A percentile compares a stretch with the other conserved stretches of the same genome.
phyloP scores from a whole-genome alignment of 306 rosid genomes.

The Spatholobus suberectus region DNA sequence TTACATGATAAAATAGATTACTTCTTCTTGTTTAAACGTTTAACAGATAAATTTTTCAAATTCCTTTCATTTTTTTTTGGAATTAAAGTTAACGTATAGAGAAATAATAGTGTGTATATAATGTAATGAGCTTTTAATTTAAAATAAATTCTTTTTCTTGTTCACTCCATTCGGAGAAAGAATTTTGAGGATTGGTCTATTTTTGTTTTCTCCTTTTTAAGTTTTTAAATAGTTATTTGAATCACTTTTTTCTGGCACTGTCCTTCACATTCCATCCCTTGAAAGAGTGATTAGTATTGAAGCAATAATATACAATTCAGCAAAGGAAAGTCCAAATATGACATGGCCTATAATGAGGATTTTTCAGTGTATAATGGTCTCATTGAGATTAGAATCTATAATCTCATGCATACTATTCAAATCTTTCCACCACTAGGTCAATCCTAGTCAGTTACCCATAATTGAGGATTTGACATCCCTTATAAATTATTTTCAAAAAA shows the following conservation, averaged over 20 bases:
- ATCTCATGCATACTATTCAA: too few relatives aligned
- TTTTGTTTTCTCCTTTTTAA: background rate
- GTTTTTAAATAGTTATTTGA: background rate
- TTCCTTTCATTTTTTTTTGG: background rate
- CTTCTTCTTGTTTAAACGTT: background rate
- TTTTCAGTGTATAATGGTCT: too few relatives aligned
- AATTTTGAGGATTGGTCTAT: background rate
- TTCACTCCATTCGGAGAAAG: too few relatives aligned
- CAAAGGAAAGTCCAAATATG: background rate
- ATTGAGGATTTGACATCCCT: background rate
- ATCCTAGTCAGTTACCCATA: background rate
- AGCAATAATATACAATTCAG: background rate
- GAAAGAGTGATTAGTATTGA: background rate
- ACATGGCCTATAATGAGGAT: too few relatives aligned
- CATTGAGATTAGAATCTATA: too few relatives aligned
- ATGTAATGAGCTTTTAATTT: too few relatives aligned
- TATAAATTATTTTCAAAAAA: too few relatives aligned
- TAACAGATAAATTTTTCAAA: too few relatives aligned
- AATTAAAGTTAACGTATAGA: background rate
- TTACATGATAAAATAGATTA: too few relatives aligned
- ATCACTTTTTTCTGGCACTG: background rate
- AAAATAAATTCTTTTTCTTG: too few relatives aligned
- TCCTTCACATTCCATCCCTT: background rate
- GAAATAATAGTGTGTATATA: background rate
- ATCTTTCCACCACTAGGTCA: too few relatives aligned